A percentile compares a stretch with the other conserved stretches of the same genome.
phyloP scores from a whole-genome alignment of 140 eudicot species.

The Anethum foeniculum region DNA sequence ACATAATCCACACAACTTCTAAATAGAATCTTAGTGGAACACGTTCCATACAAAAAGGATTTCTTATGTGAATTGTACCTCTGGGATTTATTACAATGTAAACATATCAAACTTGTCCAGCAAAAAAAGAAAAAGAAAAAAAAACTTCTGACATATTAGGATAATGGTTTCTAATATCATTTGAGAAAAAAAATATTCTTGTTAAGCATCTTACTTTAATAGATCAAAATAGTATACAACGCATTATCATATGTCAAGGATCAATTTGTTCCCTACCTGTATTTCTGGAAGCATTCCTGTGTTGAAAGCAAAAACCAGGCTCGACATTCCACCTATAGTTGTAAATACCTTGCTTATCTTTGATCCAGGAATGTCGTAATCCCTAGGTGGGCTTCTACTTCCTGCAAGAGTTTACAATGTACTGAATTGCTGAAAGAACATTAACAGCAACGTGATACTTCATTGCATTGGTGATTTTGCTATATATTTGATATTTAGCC shows the following conservation, averaged over 20 bases:
- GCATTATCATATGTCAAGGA: not conserved
- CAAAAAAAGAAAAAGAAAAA: not conserved
- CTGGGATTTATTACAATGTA: not conserved
- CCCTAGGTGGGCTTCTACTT: conserved; percentile 60
- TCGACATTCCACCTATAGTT: conserved; percentile 79
- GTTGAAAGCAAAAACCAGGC: conserved; percentile 83
- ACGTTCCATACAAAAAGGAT: not conserved
- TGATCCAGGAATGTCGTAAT: conserved; percentile 56
- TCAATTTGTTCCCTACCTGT: conserved; percentile 37
- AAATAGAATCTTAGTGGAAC: not conserved
- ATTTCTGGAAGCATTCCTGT: conserved; percentile 99
- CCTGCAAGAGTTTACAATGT: conserved; percentile 31
- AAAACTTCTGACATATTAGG: not conserved
- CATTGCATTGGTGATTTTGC: not conserved
- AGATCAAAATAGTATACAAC: not conserved
- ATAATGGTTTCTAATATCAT: not conserved
- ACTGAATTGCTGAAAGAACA: not conserved
- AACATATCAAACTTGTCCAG: not conserved
- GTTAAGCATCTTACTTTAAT: not conserved
- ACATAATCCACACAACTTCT: not conserved
- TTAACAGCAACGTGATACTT: not conserved
- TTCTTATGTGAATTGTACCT: not conserved
- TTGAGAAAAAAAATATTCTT: not conserved
- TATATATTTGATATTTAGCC: not conserved
- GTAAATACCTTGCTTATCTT: conserved; percentile 47